These are phyloP conservation scores for Polyporus arcularius DNA, from an alignment of 768 basidiomycete species.

Conservation along the genomic window DNA sequence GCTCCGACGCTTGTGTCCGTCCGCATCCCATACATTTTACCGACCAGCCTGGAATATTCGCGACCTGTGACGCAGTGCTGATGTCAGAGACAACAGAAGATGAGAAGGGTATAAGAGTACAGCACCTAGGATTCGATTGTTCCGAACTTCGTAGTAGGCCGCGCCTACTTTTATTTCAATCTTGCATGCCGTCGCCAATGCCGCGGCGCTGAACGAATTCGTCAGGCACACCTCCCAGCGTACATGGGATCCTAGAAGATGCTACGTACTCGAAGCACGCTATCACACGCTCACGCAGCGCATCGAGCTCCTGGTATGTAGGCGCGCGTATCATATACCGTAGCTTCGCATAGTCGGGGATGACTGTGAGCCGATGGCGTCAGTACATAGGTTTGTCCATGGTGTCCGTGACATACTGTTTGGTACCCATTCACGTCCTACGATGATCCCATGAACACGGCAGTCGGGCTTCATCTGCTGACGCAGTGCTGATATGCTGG, in stretches of 20 bases:
- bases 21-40: slow-evolving; percentile 45
- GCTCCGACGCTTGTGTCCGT: slow-evolving; percentile 37
- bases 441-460: slow-evolving; percentile 76
- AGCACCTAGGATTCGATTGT: slow-evolving; percentile 35
- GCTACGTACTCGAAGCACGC: slow-evolving; percentile 71
- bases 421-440: slow-evolving; percentile 65
- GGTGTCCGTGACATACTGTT: slow-evolving; percentile 52
- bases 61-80: slow-evolving; percentile 39
- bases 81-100: not conserved
- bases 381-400: not conserved
- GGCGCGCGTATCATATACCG: slow-evolving; percentile 73
- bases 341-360: slow-evolving; percentile 82
- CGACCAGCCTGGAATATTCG: slow-evolving; percentile 51
- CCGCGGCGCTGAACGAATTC: slow-evolving; percentile 54
- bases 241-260: no score
- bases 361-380: slow-evolving; percentile 47
- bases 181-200: slow-evolving; percentile 49
- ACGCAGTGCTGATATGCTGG: slow-evolving; percentile 73
- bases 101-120: not conserved
- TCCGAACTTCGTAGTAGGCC: slow-evolving; percentile 34
- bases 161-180: slow-evolving; percentile 26
- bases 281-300: slow-evolving; percentile 57
- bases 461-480: slow-evolving; percentile 86
- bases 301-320: slow-evolving; percentile 53
- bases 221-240: not conserved